A percentile compares a stretch with the other conserved stretches of the same genome.
Evolutionary conservation across 352 stramenopile genomes (phyloP).

Genomic region (Elongisporangium senticosum): DNA sequence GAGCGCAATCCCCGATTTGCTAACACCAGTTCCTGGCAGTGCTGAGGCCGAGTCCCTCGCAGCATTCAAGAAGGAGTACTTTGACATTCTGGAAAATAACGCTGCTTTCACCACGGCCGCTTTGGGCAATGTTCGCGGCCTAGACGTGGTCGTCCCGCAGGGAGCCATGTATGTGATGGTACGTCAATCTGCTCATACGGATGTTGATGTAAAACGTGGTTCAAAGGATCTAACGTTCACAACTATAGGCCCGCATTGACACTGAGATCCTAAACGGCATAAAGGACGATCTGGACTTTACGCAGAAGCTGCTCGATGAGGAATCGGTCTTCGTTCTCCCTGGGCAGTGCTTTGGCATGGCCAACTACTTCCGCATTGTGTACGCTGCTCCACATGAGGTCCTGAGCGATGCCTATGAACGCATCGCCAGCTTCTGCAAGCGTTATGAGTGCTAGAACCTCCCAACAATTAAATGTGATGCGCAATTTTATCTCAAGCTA

Average conservation of each 20-base stretch:
- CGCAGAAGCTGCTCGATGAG: constrained; percentile 91
- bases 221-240: neutral
- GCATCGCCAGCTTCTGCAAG: constrained; percentile 50
- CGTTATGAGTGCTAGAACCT: constrained; percentile 24
- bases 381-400: constrained; percentile 64
- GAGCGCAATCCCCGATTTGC: constrained; percentile 76
- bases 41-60: constrained; percentile 52
- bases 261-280: constrained; percentile 69
- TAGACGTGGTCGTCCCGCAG: constrained; percentile 86
- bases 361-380: constrained; percentile 73
- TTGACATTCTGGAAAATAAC: constrained; percentile 82
- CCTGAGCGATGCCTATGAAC: constrained; percentile 54
- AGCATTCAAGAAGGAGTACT: constrained; percentile 83
- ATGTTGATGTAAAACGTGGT: neutral
- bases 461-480: neutral
- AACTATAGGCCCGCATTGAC: constrained; percentile 51
- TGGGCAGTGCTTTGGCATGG: constrained; percentile 72
- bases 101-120: constrained; percentile 74
- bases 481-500: constrained; percentile 5
- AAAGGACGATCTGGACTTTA: constrained; percentile 91
- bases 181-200: constrained; percentile 21
- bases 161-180: constrained; percentile 96
- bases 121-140: constrained; percentile 70
- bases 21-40: constrained; percentile 60
- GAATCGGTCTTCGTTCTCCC: constrained; percentile 95